Evolutionary conservation across 2,329 filamentous ascomycete genomes (phyloP).

Genomic region (Cladosporium sp.): DNA sequence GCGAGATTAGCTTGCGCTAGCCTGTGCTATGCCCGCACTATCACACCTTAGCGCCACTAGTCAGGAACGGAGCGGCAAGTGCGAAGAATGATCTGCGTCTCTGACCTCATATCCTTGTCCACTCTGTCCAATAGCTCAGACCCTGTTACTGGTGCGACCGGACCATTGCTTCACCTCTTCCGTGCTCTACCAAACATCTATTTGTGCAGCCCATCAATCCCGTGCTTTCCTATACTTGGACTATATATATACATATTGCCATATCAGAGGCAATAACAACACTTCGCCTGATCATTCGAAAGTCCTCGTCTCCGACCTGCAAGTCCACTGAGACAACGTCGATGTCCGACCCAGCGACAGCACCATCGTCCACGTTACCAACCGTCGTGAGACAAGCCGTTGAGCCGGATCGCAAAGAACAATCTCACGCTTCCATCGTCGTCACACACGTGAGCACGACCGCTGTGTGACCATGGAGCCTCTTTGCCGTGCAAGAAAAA

Average conservation of each 20-base stretch:
- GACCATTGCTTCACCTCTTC: neutral
- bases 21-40: neutral
- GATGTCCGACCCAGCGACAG: neutral
- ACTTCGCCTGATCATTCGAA: neutral
- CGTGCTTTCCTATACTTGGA: neutral
- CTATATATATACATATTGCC: neutral
- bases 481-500: neutral
- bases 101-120: slow-evolving; percentile 1
- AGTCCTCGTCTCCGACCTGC: neutral
- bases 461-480: neutral
- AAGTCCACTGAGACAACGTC: neutral
- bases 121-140: neutral
- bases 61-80: slow-evolving; percentile 5
- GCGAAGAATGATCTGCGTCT: slow-evolving; percentile 8
- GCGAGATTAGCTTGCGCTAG: slow-evolving; percentile 3
- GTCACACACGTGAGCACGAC: neutral
- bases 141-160: slow-evolving; percentile 8
- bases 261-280: neutral
- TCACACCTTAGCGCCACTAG: slow-evolving; percentile 1
- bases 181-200: neutral
- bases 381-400: slow-evolving; percentile 6
- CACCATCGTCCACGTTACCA: slow-evolving; percentile 3
- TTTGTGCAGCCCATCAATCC: neutral
- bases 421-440: slow-evolving; percentile 12
- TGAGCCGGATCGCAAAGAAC: neutral